A percentile compares a stretch with the other conserved stretches of the same genome.
Evolutionary conservation across 306 rosid species (phyloP).

Genomic region (Alnus glutinosa): DNA sequence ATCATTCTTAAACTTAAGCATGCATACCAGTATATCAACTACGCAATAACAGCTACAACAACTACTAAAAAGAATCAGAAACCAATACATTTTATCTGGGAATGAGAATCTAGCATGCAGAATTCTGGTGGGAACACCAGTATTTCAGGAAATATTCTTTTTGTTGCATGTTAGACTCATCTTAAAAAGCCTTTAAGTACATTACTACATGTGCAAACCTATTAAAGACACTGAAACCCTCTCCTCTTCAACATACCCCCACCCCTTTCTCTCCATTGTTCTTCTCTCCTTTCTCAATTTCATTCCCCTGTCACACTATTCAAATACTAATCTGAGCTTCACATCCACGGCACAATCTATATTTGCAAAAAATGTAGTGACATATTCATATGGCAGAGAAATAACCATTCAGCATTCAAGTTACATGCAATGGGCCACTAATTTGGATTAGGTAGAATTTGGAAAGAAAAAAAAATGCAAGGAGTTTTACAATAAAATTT

Average conservation of each 20-base stretch:
- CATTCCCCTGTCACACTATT: constrained; percentile 2
- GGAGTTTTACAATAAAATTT: neutral
- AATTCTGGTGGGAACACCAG: neutral
- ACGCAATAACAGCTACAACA: neutral
- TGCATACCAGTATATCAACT: neutral
- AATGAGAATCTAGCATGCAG: neutral
- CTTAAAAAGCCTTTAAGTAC: neutral
- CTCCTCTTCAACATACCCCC: neutral
- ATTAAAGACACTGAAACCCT: neutral
- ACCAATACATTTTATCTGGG: neutral
- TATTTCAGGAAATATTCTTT: neutral
- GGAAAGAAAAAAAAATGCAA: neutral
- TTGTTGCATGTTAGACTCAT: neutral
- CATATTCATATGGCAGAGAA: constrained; percentile 16
- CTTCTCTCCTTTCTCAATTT: constrained; percentile 18
- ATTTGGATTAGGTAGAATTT: neutral
- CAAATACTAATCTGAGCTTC: constrained; percentile 15
- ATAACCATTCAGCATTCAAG: constrained; percentile 19
- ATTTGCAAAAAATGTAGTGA: constrained; percentile 16
- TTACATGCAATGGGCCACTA: neutral
- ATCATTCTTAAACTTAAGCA: neutral
- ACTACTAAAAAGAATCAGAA: neutral
- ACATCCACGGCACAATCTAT: constrained; percentile 12
- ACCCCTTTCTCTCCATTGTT: neutral
- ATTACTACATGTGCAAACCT: neutral